Conservation (phyloP, 352 stramenopile species). For the Pythium folliculosum region DNA sequence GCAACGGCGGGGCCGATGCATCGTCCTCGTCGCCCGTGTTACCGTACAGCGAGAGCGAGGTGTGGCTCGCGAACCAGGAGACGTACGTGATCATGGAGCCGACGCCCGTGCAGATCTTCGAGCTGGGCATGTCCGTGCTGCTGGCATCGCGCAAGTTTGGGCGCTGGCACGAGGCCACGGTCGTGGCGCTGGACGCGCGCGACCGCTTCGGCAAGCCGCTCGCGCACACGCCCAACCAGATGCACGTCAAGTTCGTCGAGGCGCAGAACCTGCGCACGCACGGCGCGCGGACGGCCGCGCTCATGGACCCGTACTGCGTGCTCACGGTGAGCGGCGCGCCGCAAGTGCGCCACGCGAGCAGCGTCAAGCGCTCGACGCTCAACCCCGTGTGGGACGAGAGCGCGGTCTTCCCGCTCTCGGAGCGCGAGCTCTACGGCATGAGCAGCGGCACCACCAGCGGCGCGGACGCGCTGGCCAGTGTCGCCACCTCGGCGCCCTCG, state of each 20-base stretch:
- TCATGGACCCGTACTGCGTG: conserved; percentile 59
- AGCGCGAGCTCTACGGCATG: conserved; percentile 31
- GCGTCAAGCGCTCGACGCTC: conserved; percentile 36
- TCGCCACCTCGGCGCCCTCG: neutral
- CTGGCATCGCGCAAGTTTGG: conserved; percentile 55
- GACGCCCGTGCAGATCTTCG: conserved; percentile 51
- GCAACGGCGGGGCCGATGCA: conserved; percentile 6
- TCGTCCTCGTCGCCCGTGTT: neutral
- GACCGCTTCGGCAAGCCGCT: conserved; percentile 49
- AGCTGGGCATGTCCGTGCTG: conserved; percentile 49
- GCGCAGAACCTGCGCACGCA: conserved; percentile 47
- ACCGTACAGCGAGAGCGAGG: conserved; percentile 30
- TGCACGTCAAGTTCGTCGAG: conserved; percentile 55
- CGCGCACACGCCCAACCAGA: conserved; percentile 42
- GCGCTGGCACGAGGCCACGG: conserved; percentile 45
- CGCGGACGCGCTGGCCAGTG: neutral
- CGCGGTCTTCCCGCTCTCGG: conserved; percentile 33
- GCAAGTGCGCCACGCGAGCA: conserved; percentile 42
- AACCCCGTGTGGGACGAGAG: conserved; percentile 41
- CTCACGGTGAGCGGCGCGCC: conserved; percentile 34
- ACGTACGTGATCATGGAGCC: conserved; percentile 49
- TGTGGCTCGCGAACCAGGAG: conserved; percentile 50
- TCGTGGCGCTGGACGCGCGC: conserved; percentile 42
- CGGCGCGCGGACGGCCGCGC: conserved; percentile 31
- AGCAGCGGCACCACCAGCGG: neutral